phyloP scores from a whole-genome alignment of 495 filamentous ascomycete genomes.

The Podospora comata region DNA sequence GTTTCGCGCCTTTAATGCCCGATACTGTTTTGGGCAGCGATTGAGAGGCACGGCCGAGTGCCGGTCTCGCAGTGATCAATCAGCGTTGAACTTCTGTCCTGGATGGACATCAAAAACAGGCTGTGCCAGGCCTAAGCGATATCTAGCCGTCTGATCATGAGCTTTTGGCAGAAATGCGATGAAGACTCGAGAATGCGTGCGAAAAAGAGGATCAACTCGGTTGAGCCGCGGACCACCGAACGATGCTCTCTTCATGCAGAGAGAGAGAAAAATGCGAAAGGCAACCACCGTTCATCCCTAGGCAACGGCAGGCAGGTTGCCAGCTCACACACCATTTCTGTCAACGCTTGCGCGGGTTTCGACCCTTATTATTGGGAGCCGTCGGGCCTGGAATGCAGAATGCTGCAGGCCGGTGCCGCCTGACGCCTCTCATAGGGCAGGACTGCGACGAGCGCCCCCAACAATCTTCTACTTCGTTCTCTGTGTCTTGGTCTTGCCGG shows the following conservation, averaged over 20 bases:
- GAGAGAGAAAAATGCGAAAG: slow-evolving; percentile 11
- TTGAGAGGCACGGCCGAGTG: slow-evolving; percentile 11
- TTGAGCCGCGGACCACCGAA: slow-evolving; percentile 2
- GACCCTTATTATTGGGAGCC: slow-evolving; percentile 28
- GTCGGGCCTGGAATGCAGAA: slow-evolving; percentile 27
- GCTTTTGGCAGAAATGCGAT: slow-evolving; percentile 13
- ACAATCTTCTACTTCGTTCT: not conserved
- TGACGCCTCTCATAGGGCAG: slow-evolving; percentile 29
- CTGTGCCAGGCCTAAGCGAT: slow-evolving; percentile 2
- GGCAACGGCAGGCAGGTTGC: slow-evolving; percentile 26
- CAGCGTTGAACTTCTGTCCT: not conserved
- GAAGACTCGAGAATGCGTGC: slow-evolving; percentile 18
- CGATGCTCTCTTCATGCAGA: slow-evolving; percentile 8
- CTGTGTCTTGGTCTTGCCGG: slow-evolving; percentile 7
- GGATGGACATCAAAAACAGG: not conserved
- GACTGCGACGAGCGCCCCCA: slow-evolving; percentile 11
- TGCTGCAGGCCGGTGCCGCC: slow-evolving; percentile 27
- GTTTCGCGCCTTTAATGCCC: slow-evolving; percentile 32
- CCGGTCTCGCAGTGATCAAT: slow-evolving; percentile 6
- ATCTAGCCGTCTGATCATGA: not conserved
- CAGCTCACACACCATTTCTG: slow-evolving; percentile 29
- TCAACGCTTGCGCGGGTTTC: slow-evolving; percentile 3
- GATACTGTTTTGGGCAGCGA: slow-evolving; percentile 38
- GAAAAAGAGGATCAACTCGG: not conserved
- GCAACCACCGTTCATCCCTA: slow-evolving; percentile 17